Conservation (phyloP, 441 rosid genomes). For the Gossypium gossypioides region DNA sequence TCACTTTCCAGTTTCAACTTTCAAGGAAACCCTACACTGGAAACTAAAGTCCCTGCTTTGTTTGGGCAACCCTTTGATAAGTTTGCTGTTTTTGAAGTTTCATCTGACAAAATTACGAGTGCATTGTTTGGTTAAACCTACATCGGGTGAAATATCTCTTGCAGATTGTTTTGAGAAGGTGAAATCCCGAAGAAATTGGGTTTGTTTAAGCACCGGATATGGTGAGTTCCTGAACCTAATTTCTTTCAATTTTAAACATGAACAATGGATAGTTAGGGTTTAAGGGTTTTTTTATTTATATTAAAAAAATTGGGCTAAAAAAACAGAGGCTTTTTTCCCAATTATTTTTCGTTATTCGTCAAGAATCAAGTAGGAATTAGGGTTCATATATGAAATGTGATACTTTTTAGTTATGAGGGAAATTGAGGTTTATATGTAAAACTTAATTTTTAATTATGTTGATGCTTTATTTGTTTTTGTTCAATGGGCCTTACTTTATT, state of each 20-base stretch:
- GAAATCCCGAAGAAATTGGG: neutral
- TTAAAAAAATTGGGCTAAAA: neutral
- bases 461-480: neutral
- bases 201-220: neutral
- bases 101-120: neutral
- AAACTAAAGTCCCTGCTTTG: neutral
- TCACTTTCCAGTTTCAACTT: neutral
- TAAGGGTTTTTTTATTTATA: neutral
- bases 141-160: neutral
- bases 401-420: neutral
- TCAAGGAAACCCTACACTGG: neutral
- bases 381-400: neutral
- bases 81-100: neutral
- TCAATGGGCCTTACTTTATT: neutral
- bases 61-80: neutral
- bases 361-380: neutral
- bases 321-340: neutral
- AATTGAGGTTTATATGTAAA: neutral
- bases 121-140: neutral
- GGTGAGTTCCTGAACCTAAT: neutral
- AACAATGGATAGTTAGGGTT: neutral
- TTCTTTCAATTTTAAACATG: neutral
- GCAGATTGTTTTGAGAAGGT: conserved; percentile 1
- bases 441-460: neutral
- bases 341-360: neutral